Conservation (phyloP, 306 rosid species). For the Corylus avellana region DNA sequence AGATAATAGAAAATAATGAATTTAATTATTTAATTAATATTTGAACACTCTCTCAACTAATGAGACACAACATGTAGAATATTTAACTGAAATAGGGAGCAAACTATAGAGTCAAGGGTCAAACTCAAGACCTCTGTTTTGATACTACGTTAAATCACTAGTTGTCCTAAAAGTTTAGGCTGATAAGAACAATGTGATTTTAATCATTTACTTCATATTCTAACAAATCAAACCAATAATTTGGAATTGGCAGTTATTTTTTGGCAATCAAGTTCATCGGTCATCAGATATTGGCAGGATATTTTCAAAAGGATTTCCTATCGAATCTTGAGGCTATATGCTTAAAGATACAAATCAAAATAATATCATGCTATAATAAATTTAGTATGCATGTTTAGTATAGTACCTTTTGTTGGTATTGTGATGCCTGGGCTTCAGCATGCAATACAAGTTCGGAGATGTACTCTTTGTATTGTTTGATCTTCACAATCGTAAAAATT, state of each 20-base stretch:
- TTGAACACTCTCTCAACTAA: too few relatives aligned
- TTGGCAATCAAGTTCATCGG: neutral
- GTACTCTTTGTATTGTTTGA: conserved; percentile 77
- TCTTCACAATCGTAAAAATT: conserved; percentile 52
- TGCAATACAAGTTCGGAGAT: conserved; percentile 82
- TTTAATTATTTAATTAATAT: too few relatives aligned
- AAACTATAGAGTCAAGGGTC: too few relatives aligned
- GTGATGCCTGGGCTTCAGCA: conserved; percentile 90
- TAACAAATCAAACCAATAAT: neutral
- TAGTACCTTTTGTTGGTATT: conserved; percentile 91
- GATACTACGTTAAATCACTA: too few relatives aligned
- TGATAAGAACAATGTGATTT: too few relatives aligned
- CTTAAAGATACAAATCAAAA: neutral
- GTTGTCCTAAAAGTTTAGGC: too few relatives aligned
- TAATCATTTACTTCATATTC: too few relatives aligned
- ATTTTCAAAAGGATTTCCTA: neutral
- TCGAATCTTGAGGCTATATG: neutral
- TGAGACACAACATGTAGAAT: too few relatives aligned
- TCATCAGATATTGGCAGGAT: neutral
- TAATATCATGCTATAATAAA: neutral
- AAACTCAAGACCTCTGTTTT: too few relatives aligned
- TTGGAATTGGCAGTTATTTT: neutral
- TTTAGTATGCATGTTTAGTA: conserved; percentile 6
- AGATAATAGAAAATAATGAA: too few relatives aligned
- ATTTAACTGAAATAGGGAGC: too few relatives aligned